A percentile compares a stretch with the other conserved stretches of the same genome.
phyloP scores from a whole-genome alignment of 495 filamentous ascomycete species.

The Aspergillus carlsbadensis region DNA sequence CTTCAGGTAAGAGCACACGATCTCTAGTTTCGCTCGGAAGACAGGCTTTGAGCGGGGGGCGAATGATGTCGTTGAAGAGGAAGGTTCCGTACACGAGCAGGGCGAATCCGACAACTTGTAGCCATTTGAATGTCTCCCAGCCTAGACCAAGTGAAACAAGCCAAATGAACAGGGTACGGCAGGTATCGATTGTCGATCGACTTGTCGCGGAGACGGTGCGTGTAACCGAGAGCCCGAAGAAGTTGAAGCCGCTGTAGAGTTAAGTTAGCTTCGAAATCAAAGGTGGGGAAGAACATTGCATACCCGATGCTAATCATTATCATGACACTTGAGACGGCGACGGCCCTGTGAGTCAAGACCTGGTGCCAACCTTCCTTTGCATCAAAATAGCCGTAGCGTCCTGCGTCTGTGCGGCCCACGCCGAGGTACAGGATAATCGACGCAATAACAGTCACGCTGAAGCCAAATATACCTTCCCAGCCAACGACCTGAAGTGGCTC shows the following conservation, averaged over 20 bases:
- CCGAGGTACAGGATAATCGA: conserved; percentile 78
- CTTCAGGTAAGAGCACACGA: conserved; percentile 73
- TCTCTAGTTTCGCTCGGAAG: conserved; percentile 42
- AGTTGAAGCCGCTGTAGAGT: conserved; percentile 82
- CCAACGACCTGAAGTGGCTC: conserved; percentile 90
- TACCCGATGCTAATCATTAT: conserved; percentile 98
- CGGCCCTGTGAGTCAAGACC: conserved; percentile 64
- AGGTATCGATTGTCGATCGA: conserved; percentile 94
- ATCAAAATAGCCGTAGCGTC: conserved; percentile 84
- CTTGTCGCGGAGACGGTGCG: conserved; percentile 85
- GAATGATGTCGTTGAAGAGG: conserved; percentile 89
- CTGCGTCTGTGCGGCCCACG: conserved; percentile 71
- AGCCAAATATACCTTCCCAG: conserved; percentile 94
- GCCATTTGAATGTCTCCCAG: conserved; percentile 98
- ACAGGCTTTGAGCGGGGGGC: conserved; percentile 69
- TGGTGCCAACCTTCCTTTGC: conserved; percentile 78
- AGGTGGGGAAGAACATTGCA: conserved; percentile 27
- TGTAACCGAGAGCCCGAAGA: conserved; percentile 93
- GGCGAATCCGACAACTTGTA: conserved; percentile 85
- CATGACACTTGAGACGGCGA: conserved; percentile 72
- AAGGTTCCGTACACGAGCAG: conserved; percentile 96
- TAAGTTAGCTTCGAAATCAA: background rate
- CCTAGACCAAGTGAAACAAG: conserved; percentile 87
- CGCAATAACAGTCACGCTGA: conserved; percentile 72
- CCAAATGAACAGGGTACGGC: conserved; percentile 98